These are phyloP conservation scores for Psilocybe tampanensis DNA, from an alignment of 768 basidiomycete genomes.

Conservation along the genomic window DNA sequence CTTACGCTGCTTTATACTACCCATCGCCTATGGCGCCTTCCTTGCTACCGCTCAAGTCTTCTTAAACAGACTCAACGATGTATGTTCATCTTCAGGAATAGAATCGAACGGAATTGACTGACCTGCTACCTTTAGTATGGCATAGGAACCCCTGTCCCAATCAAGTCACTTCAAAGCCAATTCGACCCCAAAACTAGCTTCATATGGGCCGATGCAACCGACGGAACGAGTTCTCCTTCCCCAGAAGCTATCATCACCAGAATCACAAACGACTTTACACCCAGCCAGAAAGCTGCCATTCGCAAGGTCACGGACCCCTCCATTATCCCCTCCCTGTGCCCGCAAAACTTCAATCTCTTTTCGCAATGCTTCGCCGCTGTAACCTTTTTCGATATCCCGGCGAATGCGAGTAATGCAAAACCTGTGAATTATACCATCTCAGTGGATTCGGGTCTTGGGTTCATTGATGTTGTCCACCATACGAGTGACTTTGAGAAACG, in stretches of 20 bases:
- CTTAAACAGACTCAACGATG: slow-evolving; percentile 61
- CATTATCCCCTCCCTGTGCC: slow-evolving; percentile 61
- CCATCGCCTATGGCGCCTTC: slow-evolving; percentile 69
- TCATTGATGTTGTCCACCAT: slow-evolving; percentile 68
- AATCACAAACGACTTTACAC: slow-evolving; percentile 57
- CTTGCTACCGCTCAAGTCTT: slow-evolving; percentile 67
- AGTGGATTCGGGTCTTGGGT: slow-evolving; percentile 66
- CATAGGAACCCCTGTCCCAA: slow-evolving; percentile 55
- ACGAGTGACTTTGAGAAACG: slow-evolving; percentile 69
- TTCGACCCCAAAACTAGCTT: slow-evolving; percentile 57
- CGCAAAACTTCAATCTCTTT: slow-evolving; percentile 71
- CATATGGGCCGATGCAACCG: slow-evolving; percentile 72
- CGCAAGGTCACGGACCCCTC: slow-evolving; percentile 46
- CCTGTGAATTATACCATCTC: slow-evolving; percentile 70
- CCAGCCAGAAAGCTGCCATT: slow-evolving; percentile 49
- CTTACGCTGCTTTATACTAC: slow-evolving; percentile 66
- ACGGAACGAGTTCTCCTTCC: slow-evolving; percentile 55
- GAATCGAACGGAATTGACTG: background rate
- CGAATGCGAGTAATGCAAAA: slow-evolving; percentile 29
- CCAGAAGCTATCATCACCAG: slow-evolving; percentile 61
- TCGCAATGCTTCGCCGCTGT: slow-evolving; percentile 76
- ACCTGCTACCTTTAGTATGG: slow-evolving; percentile 48
- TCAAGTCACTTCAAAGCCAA: slow-evolving; percentile 46
- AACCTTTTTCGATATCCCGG: slow-evolving; percentile 61
- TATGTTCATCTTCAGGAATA: slow-evolving; percentile 29